Conservation (phyloP, 2,329 filamentous ascomycete genomes). For the Thielaviopsis populi region DNA sequence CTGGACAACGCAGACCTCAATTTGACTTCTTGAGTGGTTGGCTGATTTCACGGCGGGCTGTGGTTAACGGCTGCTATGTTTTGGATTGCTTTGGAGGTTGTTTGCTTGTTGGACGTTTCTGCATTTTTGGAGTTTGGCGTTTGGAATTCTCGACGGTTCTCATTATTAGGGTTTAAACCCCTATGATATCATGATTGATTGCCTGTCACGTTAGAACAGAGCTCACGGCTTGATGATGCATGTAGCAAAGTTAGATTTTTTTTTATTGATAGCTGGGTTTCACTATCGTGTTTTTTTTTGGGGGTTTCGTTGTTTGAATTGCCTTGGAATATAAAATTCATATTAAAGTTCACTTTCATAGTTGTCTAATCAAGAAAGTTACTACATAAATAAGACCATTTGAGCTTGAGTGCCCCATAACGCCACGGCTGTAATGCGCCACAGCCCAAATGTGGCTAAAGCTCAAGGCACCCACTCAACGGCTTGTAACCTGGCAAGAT, state of each 20-base stretch:
- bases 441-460: background rate
- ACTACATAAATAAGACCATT: no score
- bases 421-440: background rate
- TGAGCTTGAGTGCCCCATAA: background rate
- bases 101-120: background rate
- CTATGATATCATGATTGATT: background rate
- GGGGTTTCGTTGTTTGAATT: background rate
- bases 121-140: background rate
- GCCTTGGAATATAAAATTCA: background rate
- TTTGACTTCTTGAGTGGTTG: background rate
- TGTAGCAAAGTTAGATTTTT: background rate
- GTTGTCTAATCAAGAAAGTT: no score
- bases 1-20: background rate
- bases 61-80: background rate
- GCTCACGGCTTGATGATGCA: background rate
- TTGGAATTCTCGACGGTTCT: no score
- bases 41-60: background rate
- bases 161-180: background rate
- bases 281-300: background rate
- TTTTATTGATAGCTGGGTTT: background rate
- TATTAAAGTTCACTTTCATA: no score
- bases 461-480: background rate
- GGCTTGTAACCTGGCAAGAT: background rate
- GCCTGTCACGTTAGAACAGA: background rate
- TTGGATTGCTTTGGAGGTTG: background rate